phyloP scores from a whole-genome alignment of 1,284 basidiomycete species.

The Meripilus lineatus region DNA sequence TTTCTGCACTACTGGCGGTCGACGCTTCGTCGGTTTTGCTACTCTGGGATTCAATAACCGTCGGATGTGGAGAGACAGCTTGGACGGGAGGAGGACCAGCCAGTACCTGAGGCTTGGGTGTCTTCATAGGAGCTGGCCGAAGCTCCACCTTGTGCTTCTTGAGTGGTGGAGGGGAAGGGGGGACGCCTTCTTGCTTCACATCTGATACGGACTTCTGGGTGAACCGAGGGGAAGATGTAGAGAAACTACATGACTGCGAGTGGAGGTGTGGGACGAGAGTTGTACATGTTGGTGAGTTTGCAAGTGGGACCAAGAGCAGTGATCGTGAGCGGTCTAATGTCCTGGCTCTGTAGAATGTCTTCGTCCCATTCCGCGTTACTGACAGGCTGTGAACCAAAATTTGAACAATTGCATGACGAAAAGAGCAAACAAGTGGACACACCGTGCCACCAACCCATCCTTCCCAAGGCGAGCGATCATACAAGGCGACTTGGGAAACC shows the following conservation, averaged over 20 bases:
- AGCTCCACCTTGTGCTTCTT: slow-evolving; percentile 58
- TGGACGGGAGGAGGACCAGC: slow-evolving; percentile 10
- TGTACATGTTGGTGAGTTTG: no score
- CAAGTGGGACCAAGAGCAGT: no score
- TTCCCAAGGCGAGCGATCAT: slow-evolving; percentile 30
- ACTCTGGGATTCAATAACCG: slow-evolving; percentile 3
- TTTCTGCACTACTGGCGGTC: no score
- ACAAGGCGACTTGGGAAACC: slow-evolving; percentile 10
- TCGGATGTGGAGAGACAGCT: slow-evolving; percentile 9
- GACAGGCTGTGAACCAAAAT: slow-evolving; percentile 7
- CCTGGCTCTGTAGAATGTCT: no score
- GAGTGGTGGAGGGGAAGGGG: slow-evolving; percentile 15
- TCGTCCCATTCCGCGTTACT: slow-evolving; percentile 3
- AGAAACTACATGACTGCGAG: neutral
- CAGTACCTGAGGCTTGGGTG: slow-evolving; percentile 22
- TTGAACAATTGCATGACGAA: no score
- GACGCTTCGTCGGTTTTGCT: slow-evolving; percentile 1
- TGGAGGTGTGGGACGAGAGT: no score
- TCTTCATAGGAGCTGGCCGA: slow-evolving; percentile 60
- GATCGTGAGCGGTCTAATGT: no score
- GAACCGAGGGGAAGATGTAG: neutral
- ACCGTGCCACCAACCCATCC: slow-evolving; percentile 31
- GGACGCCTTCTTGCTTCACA: slow-evolving; percentile 9
- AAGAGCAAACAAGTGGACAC: slow-evolving; percentile 4
- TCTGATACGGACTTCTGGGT: no score